phyloP scores from a whole-genome alignment of 139 green algal species.

The Pleodorina starrii region DNA sequence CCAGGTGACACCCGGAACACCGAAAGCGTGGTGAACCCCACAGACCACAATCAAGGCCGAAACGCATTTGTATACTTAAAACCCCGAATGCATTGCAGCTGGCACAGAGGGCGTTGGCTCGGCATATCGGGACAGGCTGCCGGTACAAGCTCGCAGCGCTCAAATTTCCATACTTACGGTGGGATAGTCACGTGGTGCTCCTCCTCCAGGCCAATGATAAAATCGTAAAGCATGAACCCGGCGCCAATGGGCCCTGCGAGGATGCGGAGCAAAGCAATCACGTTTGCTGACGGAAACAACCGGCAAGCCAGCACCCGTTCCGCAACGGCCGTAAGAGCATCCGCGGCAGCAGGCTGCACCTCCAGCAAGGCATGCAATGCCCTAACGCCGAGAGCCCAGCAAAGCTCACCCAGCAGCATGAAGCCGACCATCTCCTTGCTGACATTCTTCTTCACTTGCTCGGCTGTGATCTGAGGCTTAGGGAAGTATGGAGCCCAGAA shows the following conservation, averaged over 20 bases:
- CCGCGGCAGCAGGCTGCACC: background rate
- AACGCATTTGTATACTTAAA: too few relatives aligned
- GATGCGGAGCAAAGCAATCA: background rate
- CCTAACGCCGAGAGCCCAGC: background rate
- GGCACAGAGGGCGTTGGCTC: too few relatives aligned
- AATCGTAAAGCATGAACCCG: constrained; percentile 58
- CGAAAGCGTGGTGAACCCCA: too few relatives aligned
- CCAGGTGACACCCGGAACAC: too few relatives aligned
- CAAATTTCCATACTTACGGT: constrained; percentile 52
- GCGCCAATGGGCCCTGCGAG: constrained; percentile 37
- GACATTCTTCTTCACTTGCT: constrained; percentile 50
- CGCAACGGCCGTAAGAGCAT: background rate
- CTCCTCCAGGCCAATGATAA: constrained; percentile 54
- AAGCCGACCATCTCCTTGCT: constrained; percentile 60
- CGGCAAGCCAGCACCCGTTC: background rate
- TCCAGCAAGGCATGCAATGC: background rate
- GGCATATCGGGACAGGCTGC: background rate
- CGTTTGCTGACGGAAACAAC: constrained; percentile 10
- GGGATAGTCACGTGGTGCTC: constrained; percentile 51
- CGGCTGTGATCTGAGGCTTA: constrained; percentile 25
- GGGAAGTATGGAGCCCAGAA: constrained; percentile 51
- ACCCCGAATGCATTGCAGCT: too few relatives aligned
- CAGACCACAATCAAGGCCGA: too few relatives aligned
- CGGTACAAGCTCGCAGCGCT: background rate
- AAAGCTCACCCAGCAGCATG: constrained; percentile 36